Evolutionary conservation across 2,329 filamentous ascomycete genomes (phyloP), one percentile per base, ranked within the genome.

Genomic region (Epichloe glyceriae): DNA sequence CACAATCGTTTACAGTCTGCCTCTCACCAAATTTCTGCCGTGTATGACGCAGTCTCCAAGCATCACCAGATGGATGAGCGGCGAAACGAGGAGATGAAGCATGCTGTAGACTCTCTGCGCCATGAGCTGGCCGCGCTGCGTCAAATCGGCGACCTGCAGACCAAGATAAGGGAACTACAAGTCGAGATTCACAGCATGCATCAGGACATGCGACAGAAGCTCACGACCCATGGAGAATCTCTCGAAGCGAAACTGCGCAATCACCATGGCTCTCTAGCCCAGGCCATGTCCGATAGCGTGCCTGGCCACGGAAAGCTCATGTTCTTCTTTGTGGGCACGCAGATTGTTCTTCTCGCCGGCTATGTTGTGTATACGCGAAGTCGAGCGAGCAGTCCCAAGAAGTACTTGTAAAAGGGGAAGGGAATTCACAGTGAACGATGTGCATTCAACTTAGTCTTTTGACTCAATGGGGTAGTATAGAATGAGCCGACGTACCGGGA

Each of bases 321-420:
- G 56, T 76, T 84, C 60, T 70, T 89, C 53, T 76, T 95, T 52
- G 72, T 95, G 51, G 82, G 78, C 17, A 80, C 87, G 55, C 89
- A 96, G 69, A 62, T 86, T 46, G 64, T 88, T 57, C 71, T 94
- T 34, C 79, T 80, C 0, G 80, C 68, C 2, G 78, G 74, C 1
- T 95, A 90, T 63, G 66, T 88, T 38, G 64, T 83, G 53, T 95
- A 95, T 70, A 95, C 95, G 77, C 78, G 82, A 59, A 82, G 85
- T 62, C 80, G 84, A 68, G 75, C 79, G 39, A 81, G 75, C 56
- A 80, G 82, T 66, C 88, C 88, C n/a, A 95, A 95, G 76, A 96
- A 96, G 71, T 96, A 89, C 67, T 70, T 95, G 64, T 95, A 73
- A 62, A 50, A 52, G 20, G 45, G 8, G 3, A 30, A 11, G 26